Base-by-base conservation (phyloP, 2,329 filamentous ascomycete species). In the Leptosphaerulina australis region DNA sequence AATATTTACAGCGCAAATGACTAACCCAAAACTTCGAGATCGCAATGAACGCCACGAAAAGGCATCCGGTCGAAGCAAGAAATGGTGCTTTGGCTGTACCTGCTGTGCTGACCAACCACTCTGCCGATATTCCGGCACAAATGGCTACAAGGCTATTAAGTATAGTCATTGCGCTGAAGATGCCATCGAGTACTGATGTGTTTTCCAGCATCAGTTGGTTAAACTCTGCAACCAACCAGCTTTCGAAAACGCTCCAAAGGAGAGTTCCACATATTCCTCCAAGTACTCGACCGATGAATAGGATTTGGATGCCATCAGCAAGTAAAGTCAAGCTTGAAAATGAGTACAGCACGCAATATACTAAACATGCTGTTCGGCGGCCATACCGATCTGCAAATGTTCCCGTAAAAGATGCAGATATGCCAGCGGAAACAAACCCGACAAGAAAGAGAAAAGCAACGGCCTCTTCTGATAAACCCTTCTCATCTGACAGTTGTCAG, bases 181-280 rank as follows among this genome's bases (percentile, higher is more conserved):
- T 76, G 22, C 72, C 69, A 44, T 77, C 77, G 22, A 86, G 71
- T 30, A 75, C 76, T 6, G 72, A 66, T 11, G 67, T 68, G n/a
- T 77, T 67, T 21, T 75, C 73, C 6, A 82, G 56, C 10, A 73
- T 74, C 31, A 77, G 69, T 31, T 73, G 70, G 38, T 81, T 78
- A 59, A 78, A 85, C 59, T 85, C 82, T 36, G 80, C 77, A 21
- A 85, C 78, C 74, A 85, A 81, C 82, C 83, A 86, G 58, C 79
- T 82, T 65, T 86, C 82, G 55, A 85, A 84, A 4, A 78, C 80
- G 33, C 77, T 82, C 71, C 82, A 85, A 22, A 85, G 73, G 30
- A 85, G 66, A 20, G 81, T 83, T 25, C 81, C 81, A 21, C 77
- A 79, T 35, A 85, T 52, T 0, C 83, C 83, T 17, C 81, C 81